Evolutionary conservation across 306 rosid genomes (phyloP).

Genomic region (Trifolium fragiferum): DNA sequence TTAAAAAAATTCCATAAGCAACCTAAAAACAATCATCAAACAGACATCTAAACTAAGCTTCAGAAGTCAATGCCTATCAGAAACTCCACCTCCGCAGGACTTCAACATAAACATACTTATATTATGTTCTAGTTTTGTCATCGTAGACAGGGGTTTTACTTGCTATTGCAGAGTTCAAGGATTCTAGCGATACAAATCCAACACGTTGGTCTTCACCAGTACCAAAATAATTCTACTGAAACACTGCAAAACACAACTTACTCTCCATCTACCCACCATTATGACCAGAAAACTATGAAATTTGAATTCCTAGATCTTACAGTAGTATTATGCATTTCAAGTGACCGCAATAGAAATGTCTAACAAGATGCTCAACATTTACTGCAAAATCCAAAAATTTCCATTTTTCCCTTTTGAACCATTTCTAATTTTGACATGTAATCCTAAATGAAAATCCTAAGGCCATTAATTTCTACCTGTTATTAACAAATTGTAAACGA

Average conservation of each 20-base stretch:
- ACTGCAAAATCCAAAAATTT: constrained; percentile 17
- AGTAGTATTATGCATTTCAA: constrained; percentile 27
- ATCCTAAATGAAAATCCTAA: not conserved
- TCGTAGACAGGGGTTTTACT: constrained; percentile 12
- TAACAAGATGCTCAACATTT: constrained; percentile 23
- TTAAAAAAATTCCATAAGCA: not conserved
- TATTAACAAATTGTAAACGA: too few species aligned
- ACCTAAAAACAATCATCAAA: constrained; percentile 8
- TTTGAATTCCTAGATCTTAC: constrained; percentile 23
- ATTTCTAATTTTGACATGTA: not conserved
- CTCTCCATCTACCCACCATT: constrained; percentile 27
- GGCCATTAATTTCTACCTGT: too few species aligned
- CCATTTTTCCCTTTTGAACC: not conserved
- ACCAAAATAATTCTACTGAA: constrained; percentile 16
- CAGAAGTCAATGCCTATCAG: constrained; percentile 26
- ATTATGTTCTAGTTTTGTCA: constrained; percentile 3
- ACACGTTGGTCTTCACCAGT: not conserved
- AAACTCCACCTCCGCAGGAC: constrained; percentile 10
- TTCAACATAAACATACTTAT: constrained; percentile 11
- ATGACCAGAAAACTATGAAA: constrained; percentile 6
- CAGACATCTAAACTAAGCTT: constrained; percentile 16
- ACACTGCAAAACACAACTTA: not conserved
- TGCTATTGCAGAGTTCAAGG: constrained; percentile 12
- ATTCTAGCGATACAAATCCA: constrained; percentile 12
- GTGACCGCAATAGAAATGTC: constrained; percentile 23